Conservation (phyloP, 2,329 filamentous ascomycete genomes). For the Endoconidiophora laricicola region DNA sequence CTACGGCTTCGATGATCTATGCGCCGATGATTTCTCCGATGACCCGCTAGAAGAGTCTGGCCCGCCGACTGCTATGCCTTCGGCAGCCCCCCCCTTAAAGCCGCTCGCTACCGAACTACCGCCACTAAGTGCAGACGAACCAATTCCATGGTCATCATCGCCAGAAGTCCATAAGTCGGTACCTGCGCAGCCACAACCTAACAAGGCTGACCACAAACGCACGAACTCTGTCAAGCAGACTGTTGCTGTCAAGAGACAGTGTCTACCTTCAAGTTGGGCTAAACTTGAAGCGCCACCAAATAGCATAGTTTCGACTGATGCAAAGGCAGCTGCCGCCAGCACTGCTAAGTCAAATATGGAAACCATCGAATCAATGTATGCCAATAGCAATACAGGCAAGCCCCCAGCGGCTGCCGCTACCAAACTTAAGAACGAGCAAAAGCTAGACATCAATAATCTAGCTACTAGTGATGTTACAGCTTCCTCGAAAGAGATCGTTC, state of each 20-base stretch:
- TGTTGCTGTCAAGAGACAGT: slow-evolving; percentile 8
- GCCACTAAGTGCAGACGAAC: background rate
- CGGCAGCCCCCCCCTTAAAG: slow-evolving; percentile 2
- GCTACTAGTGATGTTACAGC: background rate
- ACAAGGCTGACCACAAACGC: too few relatives aligned
- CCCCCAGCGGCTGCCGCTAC: background rate
- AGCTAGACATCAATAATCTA: background rate
- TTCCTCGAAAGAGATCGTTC: slow-evolving; percentile 29
- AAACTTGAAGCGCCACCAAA: background rate
- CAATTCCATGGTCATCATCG: slow-evolving; percentile 1
- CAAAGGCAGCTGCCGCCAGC: background rate
- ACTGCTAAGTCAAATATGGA: too few relatives aligned
- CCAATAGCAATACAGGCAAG: background rate
- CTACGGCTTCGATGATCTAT: slow-evolving; percentile 11
- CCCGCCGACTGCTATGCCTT: slow-evolving; percentile 5
- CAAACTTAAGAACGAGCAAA: background rate
- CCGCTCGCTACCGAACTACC: slow-evolving; percentile 3
- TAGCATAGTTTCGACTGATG: background rate
- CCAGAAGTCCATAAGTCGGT: background rate
- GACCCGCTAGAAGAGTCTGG: slow-evolving; percentile 9
- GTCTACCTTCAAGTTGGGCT: background rate
- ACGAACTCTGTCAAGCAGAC: background rate
- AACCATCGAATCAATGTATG: slow-evolving; percentile 1
- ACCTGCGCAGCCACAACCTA: background rate
- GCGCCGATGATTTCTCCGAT: slow-evolving; percentile 11